Conservation (phyloP, 2,329 filamentous ascomycete genomes). For the Claviceps paspali region DNA sequence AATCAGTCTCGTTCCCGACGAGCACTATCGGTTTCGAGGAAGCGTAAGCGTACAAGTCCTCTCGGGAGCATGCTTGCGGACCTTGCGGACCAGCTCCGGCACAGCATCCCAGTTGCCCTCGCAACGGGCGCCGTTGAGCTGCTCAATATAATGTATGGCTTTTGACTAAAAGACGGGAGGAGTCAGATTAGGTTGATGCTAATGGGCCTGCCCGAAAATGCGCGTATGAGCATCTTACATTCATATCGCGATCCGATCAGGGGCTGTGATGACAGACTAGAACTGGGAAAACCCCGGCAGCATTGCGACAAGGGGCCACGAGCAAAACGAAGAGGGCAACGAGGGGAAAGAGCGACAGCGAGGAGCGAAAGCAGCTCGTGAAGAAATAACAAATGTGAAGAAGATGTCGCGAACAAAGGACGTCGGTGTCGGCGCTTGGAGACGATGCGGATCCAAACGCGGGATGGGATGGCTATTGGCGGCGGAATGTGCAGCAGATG, state of each 20-base stretch:
- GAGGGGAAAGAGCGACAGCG: not conserved
- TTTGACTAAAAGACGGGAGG: slow-evolving; percentile 41
- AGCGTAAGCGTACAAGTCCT: slow-evolving; percentile 53
- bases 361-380: not conserved
- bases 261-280: slow-evolving; percentile 8
- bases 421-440: not conserved
- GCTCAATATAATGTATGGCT: slow-evolving; percentile 64
- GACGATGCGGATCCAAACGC: not conserved
- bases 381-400: not conserved
- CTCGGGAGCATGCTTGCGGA: slow-evolving; percentile 82
- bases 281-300: slow-evolving; percentile 10
- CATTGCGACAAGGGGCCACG: slow-evolving; percentile 7
- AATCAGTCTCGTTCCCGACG: not conserved
- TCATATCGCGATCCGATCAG: slow-evolving; percentile 20
- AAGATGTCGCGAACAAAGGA: not conserved
- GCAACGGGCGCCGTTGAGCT: slow-evolving; percentile 75
- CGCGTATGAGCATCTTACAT: slow-evolving; percentile 15
- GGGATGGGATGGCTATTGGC: slow-evolving; percentile 1
- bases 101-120: slow-evolving; percentile 76
- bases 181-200: slow-evolving; percentile 6
- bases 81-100: slow-evolving; percentile 79
- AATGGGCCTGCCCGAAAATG: not conserved
- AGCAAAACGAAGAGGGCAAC: not conserved
- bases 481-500: too few relatives aligned
- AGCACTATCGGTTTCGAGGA: not conserved